Percentiles rank a stretch among this genome's conserved stretches.
These are phyloP conservation scores for Podospora pseudoanserina DNA, from an alignment of 495 filamentous ascomycete genomes.

Conservation along the genomic window DNA sequence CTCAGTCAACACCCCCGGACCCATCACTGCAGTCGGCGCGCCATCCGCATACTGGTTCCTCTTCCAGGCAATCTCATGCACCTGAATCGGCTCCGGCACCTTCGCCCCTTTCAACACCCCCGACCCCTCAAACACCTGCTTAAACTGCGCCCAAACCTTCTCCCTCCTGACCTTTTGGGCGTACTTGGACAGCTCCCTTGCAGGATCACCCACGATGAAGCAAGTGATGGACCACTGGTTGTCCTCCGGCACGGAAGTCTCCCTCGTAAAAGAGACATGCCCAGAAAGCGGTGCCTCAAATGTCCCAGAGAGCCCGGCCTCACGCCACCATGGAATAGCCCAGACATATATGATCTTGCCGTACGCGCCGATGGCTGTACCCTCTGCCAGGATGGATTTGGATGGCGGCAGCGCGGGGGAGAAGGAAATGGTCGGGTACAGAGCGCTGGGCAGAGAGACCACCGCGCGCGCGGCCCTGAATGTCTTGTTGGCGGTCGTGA, in stretches of 20 bases:
- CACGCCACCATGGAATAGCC: conserved; percentile 40
- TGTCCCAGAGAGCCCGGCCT: conserved; percentile 31
- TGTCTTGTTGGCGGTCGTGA: neutral
- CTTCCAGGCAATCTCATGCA: conserved; percentile 3
- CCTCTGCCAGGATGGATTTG: conserved; percentile 15
- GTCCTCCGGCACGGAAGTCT: conserved; percentile 36
- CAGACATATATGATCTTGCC: conserved; percentile 40
- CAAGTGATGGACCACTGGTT: conserved; percentile 40
- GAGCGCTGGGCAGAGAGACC: neutral
- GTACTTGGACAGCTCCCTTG: conserved; percentile 1
- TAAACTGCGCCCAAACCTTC: conserved; percentile 13
- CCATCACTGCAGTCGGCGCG: conserved; percentile 11
- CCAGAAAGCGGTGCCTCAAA: conserved; percentile 32
- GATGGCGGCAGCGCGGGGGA: conserved; percentile 19
- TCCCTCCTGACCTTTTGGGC: neutral
- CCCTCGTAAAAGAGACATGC: conserved; percentile 38
- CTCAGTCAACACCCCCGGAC: neutral
- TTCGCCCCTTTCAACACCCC: neutral
- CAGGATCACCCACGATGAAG: conserved; percentile 32
- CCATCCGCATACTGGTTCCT: neutral
- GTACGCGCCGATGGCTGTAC: conserved; percentile 35
- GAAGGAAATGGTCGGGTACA: neutral
- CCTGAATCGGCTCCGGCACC: neutral
- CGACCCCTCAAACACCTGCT: conserved; percentile 4
- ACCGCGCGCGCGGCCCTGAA: neutral